These are phyloP conservation scores for Aspergillus latus DNA, from an alignment of 2,329 filamentous ascomycete species.

Conservation along the genomic window DNA sequence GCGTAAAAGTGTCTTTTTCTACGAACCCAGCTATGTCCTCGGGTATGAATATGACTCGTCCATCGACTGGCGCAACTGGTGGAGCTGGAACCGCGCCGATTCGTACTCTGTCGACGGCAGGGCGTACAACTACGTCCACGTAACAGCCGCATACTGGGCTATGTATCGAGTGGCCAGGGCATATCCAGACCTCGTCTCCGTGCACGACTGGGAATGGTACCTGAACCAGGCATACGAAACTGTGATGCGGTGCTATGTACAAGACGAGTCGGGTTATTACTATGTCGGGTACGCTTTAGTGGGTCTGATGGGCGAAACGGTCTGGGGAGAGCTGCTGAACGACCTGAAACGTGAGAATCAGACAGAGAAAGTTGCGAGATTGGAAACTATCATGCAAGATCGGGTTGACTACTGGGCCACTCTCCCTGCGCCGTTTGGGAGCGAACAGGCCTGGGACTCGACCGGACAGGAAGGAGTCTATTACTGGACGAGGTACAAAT, in stretches of 20 bases:
- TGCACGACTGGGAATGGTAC: slow-evolving; percentile 56
- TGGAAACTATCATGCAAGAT: slow-evolving; percentile 51
- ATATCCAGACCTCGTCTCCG: slow-evolving; percentile 46
- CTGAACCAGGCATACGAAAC: slow-evolving; percentile 56
- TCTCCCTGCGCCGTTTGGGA: slow-evolving; percentile 56
- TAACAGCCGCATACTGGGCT: slow-evolving; percentile 57
- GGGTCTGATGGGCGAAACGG: slow-evolving; percentile 60
- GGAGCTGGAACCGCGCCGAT: slow-evolving; percentile 51
- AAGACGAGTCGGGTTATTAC: background rate
- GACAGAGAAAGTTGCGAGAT: slow-evolving; percentile 37
- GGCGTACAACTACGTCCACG: slow-evolving; percentile 62
- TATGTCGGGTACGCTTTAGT: background rate
- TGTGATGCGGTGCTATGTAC: slow-evolving; percentile 23
- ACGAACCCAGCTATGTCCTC: slow-evolving; percentile 45
- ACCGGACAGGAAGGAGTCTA: slow-evolving; percentile 64
- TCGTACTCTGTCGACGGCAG: slow-evolving; percentile 49
- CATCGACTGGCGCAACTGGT: slow-evolving; percentile 47
- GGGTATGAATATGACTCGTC: slow-evolving; percentile 47
- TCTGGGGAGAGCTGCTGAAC: slow-evolving; percentile 54
- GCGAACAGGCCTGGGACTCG: slow-evolving; percentile 64
- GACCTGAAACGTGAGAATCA: slow-evolving; percentile 53
- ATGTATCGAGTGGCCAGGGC: slow-evolving; percentile 56
- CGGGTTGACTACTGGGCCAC: slow-evolving; percentile 54
- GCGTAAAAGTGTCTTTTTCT: slow-evolving; percentile 58
- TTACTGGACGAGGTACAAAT: slow-evolving; percentile 48